Evolutionary conservation across 371 early-diverging fungal species (phyloP).

Genomic region (Circinella minor): DNA sequence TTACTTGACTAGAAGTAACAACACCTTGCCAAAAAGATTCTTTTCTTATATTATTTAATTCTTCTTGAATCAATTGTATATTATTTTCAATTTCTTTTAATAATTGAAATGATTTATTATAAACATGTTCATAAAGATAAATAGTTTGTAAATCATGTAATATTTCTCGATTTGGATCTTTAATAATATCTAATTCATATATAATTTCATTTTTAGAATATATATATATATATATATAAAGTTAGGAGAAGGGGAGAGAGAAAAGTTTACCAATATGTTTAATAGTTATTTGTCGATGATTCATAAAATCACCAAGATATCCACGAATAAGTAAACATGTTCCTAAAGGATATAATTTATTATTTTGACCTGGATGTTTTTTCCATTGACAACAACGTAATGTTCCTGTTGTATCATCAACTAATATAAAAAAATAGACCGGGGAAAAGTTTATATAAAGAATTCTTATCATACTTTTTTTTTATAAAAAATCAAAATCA

Average conservation of each 20-base stretch:
- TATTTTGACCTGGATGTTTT: not conserved
- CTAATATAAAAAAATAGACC: not conserved
- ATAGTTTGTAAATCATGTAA: constrained; percentile 8
- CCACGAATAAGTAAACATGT: constrained; percentile 3
- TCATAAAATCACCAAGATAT: constrained; percentile 1
- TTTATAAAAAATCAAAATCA: not conserved
- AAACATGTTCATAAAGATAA: not conserved
- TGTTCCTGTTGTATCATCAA: constrained; percentile 14
- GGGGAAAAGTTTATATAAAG: too few relatives aligned
- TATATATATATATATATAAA: too few relatives aligned
- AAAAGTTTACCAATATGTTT: constrained; percentile 7
- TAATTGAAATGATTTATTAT: not conserved
- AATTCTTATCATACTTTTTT: too few relatives aligned
- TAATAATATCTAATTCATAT: not conserved
- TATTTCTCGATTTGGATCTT: constrained; percentile 6
- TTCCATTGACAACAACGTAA: constrained; percentile 13
- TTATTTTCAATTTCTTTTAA: not conserved
- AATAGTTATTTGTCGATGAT: not conserved
- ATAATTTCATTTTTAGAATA: too few relatives aligned
- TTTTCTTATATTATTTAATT: not conserved
- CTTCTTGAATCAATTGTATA: not conserved
- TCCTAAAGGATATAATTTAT: not conserved
- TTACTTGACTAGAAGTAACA: not conserved
- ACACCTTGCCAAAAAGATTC: not conserved
- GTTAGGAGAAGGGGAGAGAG: too few relatives aligned